phyloP scores from a whole-genome alignment of 2,329 filamentous ascomycete genomes.

The Neofusicoccum sp. region DNA sequence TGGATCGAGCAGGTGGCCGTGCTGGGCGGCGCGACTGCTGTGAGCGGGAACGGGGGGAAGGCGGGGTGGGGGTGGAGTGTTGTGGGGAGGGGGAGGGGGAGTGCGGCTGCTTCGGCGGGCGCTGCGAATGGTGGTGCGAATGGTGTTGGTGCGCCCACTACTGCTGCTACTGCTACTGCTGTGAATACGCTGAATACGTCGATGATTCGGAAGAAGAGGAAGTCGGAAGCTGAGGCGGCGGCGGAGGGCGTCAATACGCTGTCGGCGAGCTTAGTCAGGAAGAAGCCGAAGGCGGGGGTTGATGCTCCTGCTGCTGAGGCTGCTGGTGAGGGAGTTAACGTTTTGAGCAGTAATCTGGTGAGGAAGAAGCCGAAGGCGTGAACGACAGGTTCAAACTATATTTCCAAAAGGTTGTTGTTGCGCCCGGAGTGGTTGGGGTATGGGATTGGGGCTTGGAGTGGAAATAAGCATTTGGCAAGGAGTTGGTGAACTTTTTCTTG shows the following conservation, averaged over 20 bases:
- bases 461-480: too few species aligned
- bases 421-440: too few species aligned
- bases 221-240: conserved; percentile 19
- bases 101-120: neutral
- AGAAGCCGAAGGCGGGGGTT: conserved; percentile 12
- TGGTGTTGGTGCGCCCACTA: conserved; percentile 26
- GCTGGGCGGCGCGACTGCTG: conserved; percentile 19
- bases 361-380: conserved; percentile 33
- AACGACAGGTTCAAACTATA: neutral
- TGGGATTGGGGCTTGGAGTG: too few species aligned
- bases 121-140: neutral
- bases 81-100: neutral
- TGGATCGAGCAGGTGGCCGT: conserved; percentile 68
- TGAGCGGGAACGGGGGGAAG: too few species aligned
- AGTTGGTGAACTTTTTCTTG: too few species aligned
- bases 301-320: neutral
- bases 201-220: conserved; percentile 37
- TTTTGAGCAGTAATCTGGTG: conserved; percentile 24
- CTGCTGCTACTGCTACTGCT: neutral
- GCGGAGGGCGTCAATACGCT: conserved; percentile 5
- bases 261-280: conserved; percentile 2
- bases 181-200: conserved; percentile 25
- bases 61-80: neutral
- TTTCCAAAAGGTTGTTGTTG: neutral
- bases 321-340: neutral